Percentiles rank a stretch among this genome's conserved stretches.
These are phyloP conservation scores for Neurospora hispaniola DNA, from an alignment of 495 filamentous ascomycete species.

Conservation along the genomic window DNA sequence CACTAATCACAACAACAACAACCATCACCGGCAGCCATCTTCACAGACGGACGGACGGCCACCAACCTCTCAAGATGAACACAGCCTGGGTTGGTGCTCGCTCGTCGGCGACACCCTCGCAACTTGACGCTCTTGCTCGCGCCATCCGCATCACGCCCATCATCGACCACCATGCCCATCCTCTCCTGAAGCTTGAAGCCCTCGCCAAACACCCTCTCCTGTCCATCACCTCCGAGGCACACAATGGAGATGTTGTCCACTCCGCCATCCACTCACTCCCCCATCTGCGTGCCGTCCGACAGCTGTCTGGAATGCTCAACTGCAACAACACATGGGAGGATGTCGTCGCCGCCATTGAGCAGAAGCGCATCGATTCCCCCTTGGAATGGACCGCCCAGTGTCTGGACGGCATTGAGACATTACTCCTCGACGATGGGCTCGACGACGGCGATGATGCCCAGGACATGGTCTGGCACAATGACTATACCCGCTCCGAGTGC, in stretches of 20 bases:
- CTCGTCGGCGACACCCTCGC: constrained; percentile 17
- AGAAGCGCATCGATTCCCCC: constrained; percentile 43
- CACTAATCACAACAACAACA: neutral
- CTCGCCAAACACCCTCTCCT: constrained; percentile 45
- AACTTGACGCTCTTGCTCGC: constrained; percentile 23
- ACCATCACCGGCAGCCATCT: too few species aligned
- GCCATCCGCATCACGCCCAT: constrained; percentile 58
- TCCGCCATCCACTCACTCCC: constrained; percentile 48
- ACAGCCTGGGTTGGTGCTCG: constrained; percentile 23
- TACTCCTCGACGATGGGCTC: constrained; percentile 74
- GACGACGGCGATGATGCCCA: constrained; percentile 45
- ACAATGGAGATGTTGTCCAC: constrained; percentile 48
- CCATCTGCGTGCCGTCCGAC: constrained; percentile 57
- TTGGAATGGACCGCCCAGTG: constrained; percentile 51
- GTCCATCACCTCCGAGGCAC: constrained; percentile 65
- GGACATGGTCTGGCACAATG: constrained; percentile 58
- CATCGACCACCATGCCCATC: constrained; percentile 87
- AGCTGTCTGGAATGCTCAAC: constrained; percentile 53
- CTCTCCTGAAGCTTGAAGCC: constrained; percentile 30
- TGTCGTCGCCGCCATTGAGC: constrained; percentile 48
- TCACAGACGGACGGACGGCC: neutral
- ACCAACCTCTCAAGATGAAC: neutral
- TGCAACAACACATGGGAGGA: constrained; percentile 52
- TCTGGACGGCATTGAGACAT: constrained; percentile 61
- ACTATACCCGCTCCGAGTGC: constrained; percentile 48